Conservation (phyloP, 2,329 filamentous ascomycete genomes). For the Lachnellula willkommii region DNA sequence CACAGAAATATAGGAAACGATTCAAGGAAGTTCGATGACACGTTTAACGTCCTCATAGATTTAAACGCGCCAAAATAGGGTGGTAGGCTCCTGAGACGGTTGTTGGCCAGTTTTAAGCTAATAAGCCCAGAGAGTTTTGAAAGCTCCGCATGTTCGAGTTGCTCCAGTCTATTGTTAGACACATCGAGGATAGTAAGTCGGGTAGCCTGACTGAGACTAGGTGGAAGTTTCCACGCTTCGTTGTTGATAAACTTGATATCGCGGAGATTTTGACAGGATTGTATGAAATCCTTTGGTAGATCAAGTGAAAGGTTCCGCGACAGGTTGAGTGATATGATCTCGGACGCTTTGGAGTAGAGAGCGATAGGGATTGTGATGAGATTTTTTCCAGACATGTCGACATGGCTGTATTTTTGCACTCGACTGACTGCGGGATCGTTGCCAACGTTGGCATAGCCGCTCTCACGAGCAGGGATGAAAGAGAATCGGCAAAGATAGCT, state of each 20-base stretch:
- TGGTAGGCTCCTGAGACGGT: conserved; percentile 74
- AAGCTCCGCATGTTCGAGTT: conserved; percentile 79
- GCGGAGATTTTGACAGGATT: conserved; percentile 81
- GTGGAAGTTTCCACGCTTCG: conserved; percentile 79
- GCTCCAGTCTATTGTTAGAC: conserved; percentile 87
- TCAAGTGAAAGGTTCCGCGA: conserved; percentile 89
- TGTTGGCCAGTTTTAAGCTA: conserved; percentile 91
- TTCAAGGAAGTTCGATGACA: conserved; percentile 89
- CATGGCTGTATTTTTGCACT: conserved; percentile 86
- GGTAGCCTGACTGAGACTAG: conserved; percentile 74
- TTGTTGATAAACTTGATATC: conserved; percentile 97
- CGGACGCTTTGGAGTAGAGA: conserved; percentile 82
- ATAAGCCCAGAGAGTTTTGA: conserved; percentile 69
- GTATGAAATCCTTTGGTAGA: conserved; percentile 92
- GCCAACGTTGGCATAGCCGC: conserved; percentile 65
- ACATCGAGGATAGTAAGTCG: conserved; percentile 86
- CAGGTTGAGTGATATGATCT: conserved; percentile 92
- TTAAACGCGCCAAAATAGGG: conserved; percentile 77
- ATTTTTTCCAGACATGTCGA: conserved; percentile 85
- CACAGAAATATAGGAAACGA: conserved; percentile 83
- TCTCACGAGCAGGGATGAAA: conserved; percentile 85
- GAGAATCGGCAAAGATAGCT: conserved; percentile 95
- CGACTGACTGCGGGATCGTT: conserved; percentile 79
- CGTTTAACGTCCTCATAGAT: conserved; percentile 74
- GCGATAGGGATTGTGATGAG: conserved; percentile 92